Conservation (phyloP, 2,329 filamentous ascomycete genomes). For the Curvularia hawaiiensis region DNA sequence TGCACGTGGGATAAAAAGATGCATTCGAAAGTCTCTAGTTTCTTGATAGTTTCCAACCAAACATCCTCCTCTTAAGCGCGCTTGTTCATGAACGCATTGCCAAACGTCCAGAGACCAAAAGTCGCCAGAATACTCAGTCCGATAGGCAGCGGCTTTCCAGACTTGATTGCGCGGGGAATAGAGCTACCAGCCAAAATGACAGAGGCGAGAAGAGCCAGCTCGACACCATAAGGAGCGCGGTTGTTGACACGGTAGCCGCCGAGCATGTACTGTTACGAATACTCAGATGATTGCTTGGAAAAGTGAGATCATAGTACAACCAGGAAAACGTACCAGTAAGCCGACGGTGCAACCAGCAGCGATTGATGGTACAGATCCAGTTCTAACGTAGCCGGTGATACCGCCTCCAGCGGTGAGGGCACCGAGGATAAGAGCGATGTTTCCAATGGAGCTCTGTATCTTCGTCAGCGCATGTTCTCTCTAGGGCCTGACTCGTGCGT, state of each 20-base stretch:
- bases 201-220: constrained; percentile 87
- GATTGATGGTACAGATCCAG: constrained; percentile 84
- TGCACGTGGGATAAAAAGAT: not conserved
- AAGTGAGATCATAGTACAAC: not conserved
- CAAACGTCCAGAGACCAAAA: constrained; percentile 81
- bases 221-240: constrained; percentile 78
- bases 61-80: constrained; percentile 1
- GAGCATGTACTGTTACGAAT: constrained; percentile 64
- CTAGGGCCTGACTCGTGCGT: constrained; percentile 9
- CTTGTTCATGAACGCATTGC: constrained; percentile 61
- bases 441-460: constrained; percentile 49
- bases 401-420: constrained; percentile 85
- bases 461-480: constrained; percentile 10
- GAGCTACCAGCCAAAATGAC: constrained; percentile 82
- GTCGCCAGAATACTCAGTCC: constrained; percentile 78
- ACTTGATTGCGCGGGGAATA: constrained; percentile 83
- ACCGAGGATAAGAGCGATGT: constrained; percentile 78
- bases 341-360: constrained; percentile 86
- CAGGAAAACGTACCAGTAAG: constrained; percentile 54
- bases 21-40: not conserved
- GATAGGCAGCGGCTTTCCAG: constrained; percentile 82
- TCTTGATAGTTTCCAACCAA: not conserved
- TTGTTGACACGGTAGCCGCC: constrained; percentile 81
- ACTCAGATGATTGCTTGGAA: not conserved
- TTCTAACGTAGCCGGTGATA: constrained; percentile 82